Evolutionary conservation across 2,329 filamentous ascomycete species (phyloP).

Genomic region (Ilyonectria robusta): DNA sequence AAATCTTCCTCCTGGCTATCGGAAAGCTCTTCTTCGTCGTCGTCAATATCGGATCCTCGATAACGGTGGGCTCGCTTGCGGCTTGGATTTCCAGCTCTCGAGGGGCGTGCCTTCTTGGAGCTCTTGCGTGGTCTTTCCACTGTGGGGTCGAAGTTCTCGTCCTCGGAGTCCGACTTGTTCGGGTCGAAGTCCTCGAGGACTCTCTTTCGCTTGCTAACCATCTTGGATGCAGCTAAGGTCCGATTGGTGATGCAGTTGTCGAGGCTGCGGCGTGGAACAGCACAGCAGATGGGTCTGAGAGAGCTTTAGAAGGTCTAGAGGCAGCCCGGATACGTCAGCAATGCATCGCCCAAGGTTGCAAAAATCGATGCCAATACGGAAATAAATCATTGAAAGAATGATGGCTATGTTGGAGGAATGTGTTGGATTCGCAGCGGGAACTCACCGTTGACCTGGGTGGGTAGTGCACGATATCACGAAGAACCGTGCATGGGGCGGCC

Average conservation of each 20-base stretch:
- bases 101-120: constrained; percentile 59
- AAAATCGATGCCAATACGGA: constrained; percentile 4
- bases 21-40: constrained; percentile 69
- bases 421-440: constrained; percentile 26
- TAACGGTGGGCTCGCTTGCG: constrained; percentile 62
- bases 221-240: constrained; percentile 28
- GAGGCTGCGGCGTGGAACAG: constrained; percentile 18
- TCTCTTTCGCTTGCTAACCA: constrained; percentile 69
- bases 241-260: constrained; percentile 11
- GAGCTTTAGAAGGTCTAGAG: constrained; percentile 32
- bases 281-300: constrained; percentile 17
- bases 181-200: constrained; percentile 73
- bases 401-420: constrained; percentile 1
- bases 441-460: constrained; percentile 42
- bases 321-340: constrained; percentile 34
- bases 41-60: constrained; percentile 72
- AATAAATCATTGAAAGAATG: background rate
- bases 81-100: constrained; percentile 51
- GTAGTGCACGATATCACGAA: constrained; percentile 44
- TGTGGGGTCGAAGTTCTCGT: constrained; percentile 75
- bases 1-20: constrained; percentile 68
- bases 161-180: constrained; percentile 76
- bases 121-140: constrained; percentile 60
- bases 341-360: constrained; percentile 28
- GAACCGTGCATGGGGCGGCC: constrained; percentile 45